Evolutionary conservation across 805 yeast species (phyloP).

Genomic region (Teunomyces lycoperdinae): DNA sequence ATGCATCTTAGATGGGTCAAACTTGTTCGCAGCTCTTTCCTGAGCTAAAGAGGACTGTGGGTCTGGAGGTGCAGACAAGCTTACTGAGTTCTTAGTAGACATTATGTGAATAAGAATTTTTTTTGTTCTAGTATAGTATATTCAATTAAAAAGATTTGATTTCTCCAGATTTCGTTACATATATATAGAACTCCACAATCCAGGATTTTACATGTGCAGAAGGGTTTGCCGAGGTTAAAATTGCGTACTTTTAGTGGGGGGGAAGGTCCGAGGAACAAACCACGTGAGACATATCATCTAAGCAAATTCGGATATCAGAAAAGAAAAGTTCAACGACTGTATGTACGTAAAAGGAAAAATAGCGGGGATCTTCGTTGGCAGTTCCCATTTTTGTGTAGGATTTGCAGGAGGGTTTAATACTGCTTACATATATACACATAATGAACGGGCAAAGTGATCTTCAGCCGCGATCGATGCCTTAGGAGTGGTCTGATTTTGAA

Average conservation of each 20-base stretch:
- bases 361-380: not conserved
- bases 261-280: conserved; percentile 7
- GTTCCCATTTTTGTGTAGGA: not conserved
- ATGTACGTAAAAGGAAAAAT: not conserved
- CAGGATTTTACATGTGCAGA: conserved; percentile 8
- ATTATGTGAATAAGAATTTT: conserved; percentile 1
- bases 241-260: not conserved
- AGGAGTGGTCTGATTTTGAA: not conserved
- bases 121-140: not conserved
- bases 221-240: conserved; percentile 1
- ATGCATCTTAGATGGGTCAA: conserved; percentile 41
- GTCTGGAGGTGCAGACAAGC: conserved; percentile 19
- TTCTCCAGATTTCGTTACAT: conserved; percentile 3
- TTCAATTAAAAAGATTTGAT: not conserved
- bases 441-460: not conserved
- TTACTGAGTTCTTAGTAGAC: conserved; percentile 9
- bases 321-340: not conserved
- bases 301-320: not conserved
- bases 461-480: not conserved
- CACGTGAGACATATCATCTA: not conserved
- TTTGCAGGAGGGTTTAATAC: too few relatives aligned
- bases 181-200: conserved; percentile 5
- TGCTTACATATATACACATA: not conserved
- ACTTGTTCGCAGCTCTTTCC: conserved; percentile 45
- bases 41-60: conserved; percentile 33